Conservation (phyloP, 139 green algal genomes). For the Desmodesmus armatus region DNA sequence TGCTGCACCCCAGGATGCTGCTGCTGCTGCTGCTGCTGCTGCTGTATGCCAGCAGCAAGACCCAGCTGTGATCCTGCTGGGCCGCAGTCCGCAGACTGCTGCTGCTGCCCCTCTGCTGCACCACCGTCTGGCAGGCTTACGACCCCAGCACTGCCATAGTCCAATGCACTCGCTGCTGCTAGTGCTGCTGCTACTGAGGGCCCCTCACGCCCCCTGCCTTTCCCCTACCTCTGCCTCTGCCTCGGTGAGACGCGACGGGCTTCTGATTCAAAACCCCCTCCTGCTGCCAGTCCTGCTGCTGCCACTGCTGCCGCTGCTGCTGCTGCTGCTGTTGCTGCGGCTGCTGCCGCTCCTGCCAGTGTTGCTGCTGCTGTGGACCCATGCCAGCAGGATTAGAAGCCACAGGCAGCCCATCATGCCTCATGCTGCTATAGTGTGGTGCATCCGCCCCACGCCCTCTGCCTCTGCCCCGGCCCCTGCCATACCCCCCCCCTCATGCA, state of each 20-base stretch:
- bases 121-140: neutral
- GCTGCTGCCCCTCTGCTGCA: neutral
- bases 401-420: too few relatives aligned
- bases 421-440: too few relatives aligned
- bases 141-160: too few relatives aligned
- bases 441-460: too few relatives aligned
- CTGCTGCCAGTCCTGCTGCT: conserved; percentile 5
- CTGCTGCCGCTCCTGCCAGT: neutral
- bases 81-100: neutral
- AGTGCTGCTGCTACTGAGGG: conserved; percentile 4
- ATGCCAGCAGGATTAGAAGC: neutral
- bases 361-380: neutral
- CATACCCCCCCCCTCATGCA: too few relatives aligned
- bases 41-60: too few relatives aligned
- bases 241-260: neutral
- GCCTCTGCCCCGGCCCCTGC: neutral
- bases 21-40: neutral
- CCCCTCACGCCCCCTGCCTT: neutral
- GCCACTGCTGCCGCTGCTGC: neutral
- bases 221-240: conserved; percentile 11
- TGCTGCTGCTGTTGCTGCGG: neutral
- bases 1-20: neutral
- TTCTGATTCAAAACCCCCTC: neutral
- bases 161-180: too few relatives aligned
- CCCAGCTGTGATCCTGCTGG: too few relatives aligned